Evolutionary conservation across 805 yeast species (phyloP).

Genomic region (Sugiyamaella boreocaroliniensis): DNA sequence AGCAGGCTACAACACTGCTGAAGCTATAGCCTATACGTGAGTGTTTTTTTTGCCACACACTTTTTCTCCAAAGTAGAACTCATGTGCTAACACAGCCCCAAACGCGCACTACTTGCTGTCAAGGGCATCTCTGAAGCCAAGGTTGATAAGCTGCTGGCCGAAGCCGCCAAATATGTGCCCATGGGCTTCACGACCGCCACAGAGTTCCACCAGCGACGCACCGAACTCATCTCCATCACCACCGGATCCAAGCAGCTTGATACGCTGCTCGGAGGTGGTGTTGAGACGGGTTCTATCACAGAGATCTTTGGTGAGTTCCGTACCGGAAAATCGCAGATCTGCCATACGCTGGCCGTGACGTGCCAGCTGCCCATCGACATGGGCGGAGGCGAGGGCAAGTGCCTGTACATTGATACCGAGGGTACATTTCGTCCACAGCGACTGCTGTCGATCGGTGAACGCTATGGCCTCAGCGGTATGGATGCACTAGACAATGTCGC

Average conservation of each 20-base stretch:
- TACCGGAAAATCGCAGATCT: slow-evolving; percentile 94
- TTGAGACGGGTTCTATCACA: slow-evolving; percentile 95
- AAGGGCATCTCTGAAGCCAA: slow-evolving; percentile 95
- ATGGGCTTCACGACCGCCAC: slow-evolving; percentile 97
- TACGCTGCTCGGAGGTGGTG: slow-evolving; percentile 90
- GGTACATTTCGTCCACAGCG: slow-evolving; percentile 94
- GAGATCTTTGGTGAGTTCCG: slow-evolving; percentile 96
- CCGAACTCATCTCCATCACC: slow-evolving; percentile 85
- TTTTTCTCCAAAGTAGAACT: background rate
- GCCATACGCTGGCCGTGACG: slow-evolving; percentile 94
- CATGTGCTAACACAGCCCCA: slow-evolving; percentile 42
- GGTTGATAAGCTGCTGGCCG: slow-evolving; percentile 76
- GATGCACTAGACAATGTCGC: slow-evolving; percentile 97
- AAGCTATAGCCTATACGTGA: slow-evolving; percentile 80
- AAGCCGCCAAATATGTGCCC: slow-evolving; percentile 82
- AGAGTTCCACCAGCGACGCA: slow-evolving; percentile 82
- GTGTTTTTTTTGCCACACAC: slow-evolving; percentile 11
- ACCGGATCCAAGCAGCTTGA: slow-evolving; percentile 95
- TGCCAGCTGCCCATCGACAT: slow-evolving; percentile 93
- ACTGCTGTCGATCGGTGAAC: slow-evolving; percentile 77
- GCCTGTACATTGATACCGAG: slow-evolving; percentile 92
- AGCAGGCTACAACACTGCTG: slow-evolving; percentile 83
- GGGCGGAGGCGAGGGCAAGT: slow-evolving; percentile 99
- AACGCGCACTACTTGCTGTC: slow-evolving; percentile 64
- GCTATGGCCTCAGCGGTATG: slow-evolving; percentile 86